phyloP scores from a whole-genome alignment of 306 rosid genomes.

The Cucurbita moschata region DNA sequence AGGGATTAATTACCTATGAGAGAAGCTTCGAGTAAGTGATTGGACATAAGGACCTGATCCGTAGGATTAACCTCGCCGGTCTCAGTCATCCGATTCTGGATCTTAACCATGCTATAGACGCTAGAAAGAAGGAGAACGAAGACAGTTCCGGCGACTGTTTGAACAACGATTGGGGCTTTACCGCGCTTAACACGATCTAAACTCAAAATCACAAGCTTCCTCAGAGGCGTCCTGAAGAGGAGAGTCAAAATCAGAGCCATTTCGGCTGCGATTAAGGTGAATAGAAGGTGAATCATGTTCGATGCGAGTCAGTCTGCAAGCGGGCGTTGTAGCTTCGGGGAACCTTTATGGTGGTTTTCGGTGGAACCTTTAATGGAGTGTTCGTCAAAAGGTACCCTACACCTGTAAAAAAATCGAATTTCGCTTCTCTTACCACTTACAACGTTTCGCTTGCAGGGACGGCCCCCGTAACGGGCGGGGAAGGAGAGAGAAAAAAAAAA shows the following conservation, averaged over 20 bases:
- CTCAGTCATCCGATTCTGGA: conserved; percentile 49
- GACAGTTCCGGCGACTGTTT: conserved; percentile 56
- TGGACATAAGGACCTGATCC: conserved; percentile 78
- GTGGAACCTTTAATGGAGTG: background rate
- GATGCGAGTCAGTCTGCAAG: background rate
- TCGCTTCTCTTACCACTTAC: background rate
- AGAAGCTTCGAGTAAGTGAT: conserved; percentile 78
- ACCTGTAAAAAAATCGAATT: background rate
- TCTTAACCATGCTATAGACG: conserved; percentile 43
- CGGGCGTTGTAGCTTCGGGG: background rate
- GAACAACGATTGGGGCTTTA: conserved; percentile 64
- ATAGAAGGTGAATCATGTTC: conserved; percentile 70
- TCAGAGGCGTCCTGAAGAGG: conserved; percentile 62
- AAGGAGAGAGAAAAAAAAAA: too few species aligned
- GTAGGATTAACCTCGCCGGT: conserved; percentile 60
- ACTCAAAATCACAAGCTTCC: conserved; percentile 57
- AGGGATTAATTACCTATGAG: conserved; percentile 52
- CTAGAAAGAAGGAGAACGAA: conserved; percentile 40
- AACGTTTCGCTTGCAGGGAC: too few species aligned
- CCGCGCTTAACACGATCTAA: conserved; percentile 80
- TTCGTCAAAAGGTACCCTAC: background rate
- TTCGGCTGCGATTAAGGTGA: conserved; percentile 33
- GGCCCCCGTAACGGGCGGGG: too few species aligned
- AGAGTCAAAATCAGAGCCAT: conserved; percentile 50
- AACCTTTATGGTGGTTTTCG: background rate